A percentile compares a stretch with the other conserved stretches of the same genome.
These are phyloP conservation scores for Scytalidium sp. DNA, from an alignment of 2,329 filamentous ascomycete genomes.

Conservation along the genomic window DNA sequence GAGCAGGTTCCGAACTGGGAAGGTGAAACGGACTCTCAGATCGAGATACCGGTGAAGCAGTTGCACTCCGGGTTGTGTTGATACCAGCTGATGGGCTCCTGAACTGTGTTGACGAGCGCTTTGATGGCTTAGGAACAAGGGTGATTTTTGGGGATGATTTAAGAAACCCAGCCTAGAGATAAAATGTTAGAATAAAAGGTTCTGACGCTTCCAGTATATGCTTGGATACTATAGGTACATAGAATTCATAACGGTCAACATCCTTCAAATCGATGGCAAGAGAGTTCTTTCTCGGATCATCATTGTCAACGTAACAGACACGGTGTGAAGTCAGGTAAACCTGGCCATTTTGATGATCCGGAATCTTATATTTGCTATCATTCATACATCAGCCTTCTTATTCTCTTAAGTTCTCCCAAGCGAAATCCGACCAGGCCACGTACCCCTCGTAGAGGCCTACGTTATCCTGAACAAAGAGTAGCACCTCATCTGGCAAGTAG, in stretches of 20 bases:
- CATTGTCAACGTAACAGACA: conserved; percentile 89
- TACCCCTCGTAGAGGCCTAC: conserved; percentile 98
- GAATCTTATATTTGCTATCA: conserved; percentile 86
- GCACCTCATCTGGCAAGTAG: conserved; percentile 87
- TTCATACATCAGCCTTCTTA: neutral
- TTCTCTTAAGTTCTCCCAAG: conserved; percentile 6
- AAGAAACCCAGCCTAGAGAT: conserved; percentile 75
- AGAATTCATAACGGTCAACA: conserved; percentile 87
- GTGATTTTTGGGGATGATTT: conserved; percentile 96
- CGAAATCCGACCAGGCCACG: conserved; percentile 31
- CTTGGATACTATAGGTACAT: conserved; percentile 58
- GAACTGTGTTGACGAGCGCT: conserved; percentile 58
- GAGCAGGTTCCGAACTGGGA: conserved; percentile 42
- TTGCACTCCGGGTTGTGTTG: conserved; percentile 42
- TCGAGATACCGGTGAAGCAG: conserved; percentile 44
- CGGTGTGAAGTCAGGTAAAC: conserved; percentile 96
- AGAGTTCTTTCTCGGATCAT: conserved; percentile 80
- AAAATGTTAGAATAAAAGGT: conserved; percentile 17
- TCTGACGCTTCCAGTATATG: conserved; percentile 1
- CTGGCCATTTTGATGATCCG: conserved; percentile 91
- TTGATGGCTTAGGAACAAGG: conserved; percentile 76
- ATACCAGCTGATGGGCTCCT: conserved; percentile 46
- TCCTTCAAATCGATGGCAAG: conserved; percentile 85
- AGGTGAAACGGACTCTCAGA: conserved; percentile 40
- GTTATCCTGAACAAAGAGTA: conserved; percentile 96